Percentiles rank a stretch among this genome's conserved stretches.
phyloP scores from a whole-genome alignment of 2,329 filamentous ascomycete genomes.

The Penicillium brasilianum region DNA sequence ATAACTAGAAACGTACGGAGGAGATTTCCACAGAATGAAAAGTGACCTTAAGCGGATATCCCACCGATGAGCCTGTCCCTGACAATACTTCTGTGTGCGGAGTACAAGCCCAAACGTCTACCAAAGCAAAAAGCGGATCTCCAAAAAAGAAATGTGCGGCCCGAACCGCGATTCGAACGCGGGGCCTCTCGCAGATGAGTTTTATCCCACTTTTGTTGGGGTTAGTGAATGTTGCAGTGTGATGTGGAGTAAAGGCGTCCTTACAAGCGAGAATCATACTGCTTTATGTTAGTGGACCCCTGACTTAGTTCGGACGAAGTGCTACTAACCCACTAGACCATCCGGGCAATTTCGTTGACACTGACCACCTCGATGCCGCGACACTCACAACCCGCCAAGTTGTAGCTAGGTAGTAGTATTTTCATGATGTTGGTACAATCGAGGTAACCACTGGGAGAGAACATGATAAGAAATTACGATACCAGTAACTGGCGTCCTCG shows the following conservation, averaged over 20 bases:
- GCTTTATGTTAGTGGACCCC: slow-evolving; percentile 2
- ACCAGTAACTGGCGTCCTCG: not conserved
- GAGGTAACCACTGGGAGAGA: too few relatives aligned
- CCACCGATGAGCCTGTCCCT: too few relatives aligned
- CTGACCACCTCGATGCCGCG: not conserved
- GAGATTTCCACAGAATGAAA: too few relatives aligned
- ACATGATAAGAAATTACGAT: not conserved
- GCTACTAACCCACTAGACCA: slow-evolving; percentile 10
- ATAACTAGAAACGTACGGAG: too few relatives aligned
- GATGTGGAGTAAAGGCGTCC: not conserved
- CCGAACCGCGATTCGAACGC: slow-evolving; percentile 12
- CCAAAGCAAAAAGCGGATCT: not conserved
- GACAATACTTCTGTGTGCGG: too few relatives aligned
- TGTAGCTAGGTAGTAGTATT: too few relatives aligned
- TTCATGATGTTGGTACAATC: not conserved
- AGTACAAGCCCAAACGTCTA: too few relatives aligned
- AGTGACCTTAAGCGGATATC: too few relatives aligned
- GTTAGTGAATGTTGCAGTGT: not conserved
- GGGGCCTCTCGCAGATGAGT: slow-evolving; percentile 12
- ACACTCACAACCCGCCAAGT: not conserved
- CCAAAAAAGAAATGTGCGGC: not conserved
- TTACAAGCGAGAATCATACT: slow-evolving; percentile 12
- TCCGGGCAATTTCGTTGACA: slow-evolving; percentile 3
- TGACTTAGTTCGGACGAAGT: not conserved
- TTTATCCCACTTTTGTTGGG: slow-evolving; percentile 5